These are phyloP conservation scores for Syzygium grande DNA, from an alignment of 345 rosid species.

Conservation along the genomic window DNA sequence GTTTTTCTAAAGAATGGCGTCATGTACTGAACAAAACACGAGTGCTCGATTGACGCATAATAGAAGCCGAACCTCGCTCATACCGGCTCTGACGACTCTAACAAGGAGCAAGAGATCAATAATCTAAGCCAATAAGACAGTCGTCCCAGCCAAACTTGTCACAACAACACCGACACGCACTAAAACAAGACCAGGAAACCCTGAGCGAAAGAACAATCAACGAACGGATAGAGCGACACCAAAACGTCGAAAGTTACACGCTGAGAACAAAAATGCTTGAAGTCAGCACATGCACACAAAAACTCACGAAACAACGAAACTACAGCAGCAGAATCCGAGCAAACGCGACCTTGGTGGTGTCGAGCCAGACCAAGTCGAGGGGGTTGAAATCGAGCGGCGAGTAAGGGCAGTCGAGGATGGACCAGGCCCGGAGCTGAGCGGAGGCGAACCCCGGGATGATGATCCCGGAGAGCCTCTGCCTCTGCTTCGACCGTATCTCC, in stretches of 20 bases:
- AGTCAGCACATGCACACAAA: background rate
- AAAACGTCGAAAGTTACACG: background rate
- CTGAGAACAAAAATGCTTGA: background rate
- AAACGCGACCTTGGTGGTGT: constrained; percentile 64
- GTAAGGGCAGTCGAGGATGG: constrained; percentile 94
- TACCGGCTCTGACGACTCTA: background rate
- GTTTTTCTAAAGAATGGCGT: background rate
- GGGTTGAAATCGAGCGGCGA: constrained; percentile 97
- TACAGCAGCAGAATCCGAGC: background rate
- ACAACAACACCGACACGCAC: background rate
- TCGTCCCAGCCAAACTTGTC: background rate
- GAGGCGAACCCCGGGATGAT: constrained; percentile 98
- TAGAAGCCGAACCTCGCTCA: background rate
- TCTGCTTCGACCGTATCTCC: constrained; percentile 5
- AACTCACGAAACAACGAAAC: background rate
- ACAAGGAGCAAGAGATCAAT: background rate
- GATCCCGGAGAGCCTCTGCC: constrained; percentile 64
- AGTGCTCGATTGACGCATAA: background rate
- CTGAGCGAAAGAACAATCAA: background rate
- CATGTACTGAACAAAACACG: background rate
- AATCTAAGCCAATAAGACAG: background rate
- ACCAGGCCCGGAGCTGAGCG: constrained; percentile 97
- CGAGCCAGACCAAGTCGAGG: constrained; percentile 97
- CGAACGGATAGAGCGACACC: background rate
- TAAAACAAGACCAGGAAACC: background rate